Conservation (phyloP, 441 rosid species). For the Euphorbia corollata region DNA sequence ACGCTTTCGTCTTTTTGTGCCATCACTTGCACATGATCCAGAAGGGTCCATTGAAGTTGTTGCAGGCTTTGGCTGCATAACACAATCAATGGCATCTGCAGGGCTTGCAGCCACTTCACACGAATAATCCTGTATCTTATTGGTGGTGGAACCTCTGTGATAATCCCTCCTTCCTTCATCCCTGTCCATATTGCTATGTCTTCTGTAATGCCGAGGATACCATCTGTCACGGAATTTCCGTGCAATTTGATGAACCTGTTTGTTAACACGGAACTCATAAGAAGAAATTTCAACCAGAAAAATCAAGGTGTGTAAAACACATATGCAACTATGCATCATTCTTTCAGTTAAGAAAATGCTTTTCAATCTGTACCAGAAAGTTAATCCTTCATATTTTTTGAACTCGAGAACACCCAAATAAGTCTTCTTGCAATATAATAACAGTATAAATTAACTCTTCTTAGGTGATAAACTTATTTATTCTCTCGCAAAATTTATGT, state of each 20-base stretch:
- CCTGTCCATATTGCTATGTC: constrained; percentile 46
- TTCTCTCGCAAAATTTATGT: not conserved
- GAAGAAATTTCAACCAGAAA: constrained; percentile 6
- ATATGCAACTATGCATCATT: not conserved
- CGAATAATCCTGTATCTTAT: constrained; percentile 40
- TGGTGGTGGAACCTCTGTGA: constrained; percentile 34
- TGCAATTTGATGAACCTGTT: constrained; percentile 93
- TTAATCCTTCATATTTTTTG: too few relatives aligned
- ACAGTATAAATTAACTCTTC: not conserved
- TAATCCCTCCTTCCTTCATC: constrained; percentile 51
- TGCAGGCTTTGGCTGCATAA: constrained; percentile 29
- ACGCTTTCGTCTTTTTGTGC: constrained; percentile 56
- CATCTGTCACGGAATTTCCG: constrained; percentile 79
- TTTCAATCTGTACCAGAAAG: not conserved
- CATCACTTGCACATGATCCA: constrained; percentile 32
- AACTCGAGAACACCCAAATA: not conserved
- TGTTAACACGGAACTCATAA: constrained; percentile 10
- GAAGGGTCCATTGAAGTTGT: constrained; percentile 33
- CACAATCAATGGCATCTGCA: constrained; percentile 37
- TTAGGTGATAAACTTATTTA: not conserved
- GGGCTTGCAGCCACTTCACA: constrained; percentile 44
- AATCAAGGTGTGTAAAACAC: not conserved
- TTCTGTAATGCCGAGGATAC: constrained; percentile 64
- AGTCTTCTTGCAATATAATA: not conserved
- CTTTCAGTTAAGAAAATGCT: not conserved